Evolutionary conservation across 2,329 filamentous ascomycete species (phyloP), one percentile per base, ranked within the genome.

Genomic region (Sarocladium oryzae): DNA sequence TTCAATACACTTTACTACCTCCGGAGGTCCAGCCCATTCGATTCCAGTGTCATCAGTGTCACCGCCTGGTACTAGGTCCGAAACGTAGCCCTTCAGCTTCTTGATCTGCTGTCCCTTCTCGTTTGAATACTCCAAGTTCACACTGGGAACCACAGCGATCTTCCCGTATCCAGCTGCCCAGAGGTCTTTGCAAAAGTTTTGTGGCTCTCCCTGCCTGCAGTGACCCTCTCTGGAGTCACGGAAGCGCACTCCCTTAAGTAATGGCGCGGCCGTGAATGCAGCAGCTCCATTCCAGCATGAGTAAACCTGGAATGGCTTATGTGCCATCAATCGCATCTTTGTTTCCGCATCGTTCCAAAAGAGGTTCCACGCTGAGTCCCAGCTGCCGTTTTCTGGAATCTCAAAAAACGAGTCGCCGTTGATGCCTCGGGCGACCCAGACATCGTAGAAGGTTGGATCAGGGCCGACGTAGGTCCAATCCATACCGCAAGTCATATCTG

Each of bases 201-300:
- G 70, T 1, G 79, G 76, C 59, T 83, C 79, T 2, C 54, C 15
- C 54, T 56, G 55, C 1, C 43, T 16, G 6, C 50, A 32, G 9
- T 52, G 46, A 2, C 54, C 38, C 9, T 52, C 43, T 9, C 52
- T 52, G 1, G 54, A 56, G 11, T 63, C 57, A 1, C 79, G 69
- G 57, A 82, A 82, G 5, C 59, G 55, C 2, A 82, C 60, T 8
- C 64, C 65, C 0, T 64, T 62, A 3, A 79, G 53, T 8, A 82
- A 59, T 0, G 77, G 75, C 35, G 64, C 62, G 0, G 77, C 78
- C 0, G 64, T 65, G 49, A 82, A 73, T 0, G 69, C 71, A 0
- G 69, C 68, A 0, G 73, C 76, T 2, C 80, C 81, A 53, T 82
- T 82, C 79, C 80, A 83, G 61, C 81, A 84, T 1, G 78, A 61